phyloP scores from a whole-genome alignment of 148 eudicot genomes.

The Fagopyrum tataricum region DNA sequence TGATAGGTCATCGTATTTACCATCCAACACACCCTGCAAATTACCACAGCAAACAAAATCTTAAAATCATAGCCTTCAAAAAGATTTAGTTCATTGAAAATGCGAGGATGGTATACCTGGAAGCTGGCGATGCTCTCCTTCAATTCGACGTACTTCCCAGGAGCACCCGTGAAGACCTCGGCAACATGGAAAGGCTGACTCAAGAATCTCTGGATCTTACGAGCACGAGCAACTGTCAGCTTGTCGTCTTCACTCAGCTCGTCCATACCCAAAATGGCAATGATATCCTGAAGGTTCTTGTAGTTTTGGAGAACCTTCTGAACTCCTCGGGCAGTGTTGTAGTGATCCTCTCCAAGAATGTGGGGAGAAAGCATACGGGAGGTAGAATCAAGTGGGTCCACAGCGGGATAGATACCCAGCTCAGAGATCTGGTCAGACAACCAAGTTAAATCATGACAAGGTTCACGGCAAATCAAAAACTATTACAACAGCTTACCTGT shows the following conservation, averaged over 20 bases:
- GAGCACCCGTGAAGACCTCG: slow-evolving; percentile 13
- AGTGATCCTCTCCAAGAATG: slow-evolving; percentile 76
- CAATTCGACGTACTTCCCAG: slow-evolving; percentile 94
- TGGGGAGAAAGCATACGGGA: slow-evolving; percentile 89
- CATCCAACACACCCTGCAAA: slow-evolving; percentile 89
- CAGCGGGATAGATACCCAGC: slow-evolving; percentile 68
- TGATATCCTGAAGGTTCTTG: slow-evolving; percentile 96
- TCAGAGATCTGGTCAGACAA: slow-evolving; percentile 59
- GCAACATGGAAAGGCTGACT: slow-evolving; percentile 73
- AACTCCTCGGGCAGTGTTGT: slow-evolving; percentile 95
- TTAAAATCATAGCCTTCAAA: neutral
- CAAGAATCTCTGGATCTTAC: slow-evolving; percentile 83
- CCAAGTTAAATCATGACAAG: neutral
- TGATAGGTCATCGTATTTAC: slow-evolving; percentile 86
- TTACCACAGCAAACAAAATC: neutral
- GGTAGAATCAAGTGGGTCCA: slow-evolving; percentile 7
- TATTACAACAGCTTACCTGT: slow-evolving; percentile 34
- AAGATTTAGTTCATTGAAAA: neutral
- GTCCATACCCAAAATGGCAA: slow-evolving; percentile 99
- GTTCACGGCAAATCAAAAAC: neutral
- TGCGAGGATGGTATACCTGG: slow-evolving; percentile 46
- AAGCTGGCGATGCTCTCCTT: slow-evolving; percentile 85
- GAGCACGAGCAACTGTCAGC: slow-evolving; percentile 95
- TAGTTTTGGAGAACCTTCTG: slow-evolving; percentile 95
- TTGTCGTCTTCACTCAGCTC: slow-evolving; percentile 98